Base-by-base conservation (phyloP, 371 early-diverging fungal species). In the Blastocladiella emersonii region DNA sequence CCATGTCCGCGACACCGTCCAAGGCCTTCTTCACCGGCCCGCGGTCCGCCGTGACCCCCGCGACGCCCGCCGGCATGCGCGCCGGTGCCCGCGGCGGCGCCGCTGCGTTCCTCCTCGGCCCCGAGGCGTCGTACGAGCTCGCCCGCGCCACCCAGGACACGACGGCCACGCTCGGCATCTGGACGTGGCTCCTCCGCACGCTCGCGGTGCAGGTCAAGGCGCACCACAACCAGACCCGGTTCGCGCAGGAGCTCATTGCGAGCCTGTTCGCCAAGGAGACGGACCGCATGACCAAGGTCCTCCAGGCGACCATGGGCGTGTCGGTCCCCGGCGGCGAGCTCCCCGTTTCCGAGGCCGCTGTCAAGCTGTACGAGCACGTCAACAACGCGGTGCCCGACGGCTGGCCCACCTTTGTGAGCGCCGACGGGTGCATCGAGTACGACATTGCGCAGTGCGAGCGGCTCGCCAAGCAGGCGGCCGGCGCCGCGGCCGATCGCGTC, bases 381-480 rank as follows among this genome's bases (percentile, higher is more conserved):
- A 44, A 10, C 10, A 10, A 5, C 10, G 45, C 8, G 3, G 12
- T 3, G 3, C 7, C 13, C 13, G 39, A 25, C 4, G 45, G 37
- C 8, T 36, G 36, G 57, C 37, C 21, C 10, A 49, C 53, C 30
- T 13, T 30, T 7, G 61, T 63, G 37, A 82, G 85, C 60, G 81
- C 80, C 39, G 74, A 80, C 39, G 86, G 82, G 0, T 79, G 82
- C 53, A 61, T 71, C 3, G 65, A 86, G 21, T 85, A 79, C 64
- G 87, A 91, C 61, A 71, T 92, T 12, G 78, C 8, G 30, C 8
- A 27, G 3, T 15, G 21, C 13, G 30, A 30, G 15, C 21, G n/a
- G 2, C n/a, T 25, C 21, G 21, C n/a, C n/a, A 17, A 23, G 48
- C 48, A 48, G 23, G 21, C 5, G 8, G 3, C 23, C 10, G 12